These are phyloP conservation scores for Hypomontagnella monticulosa DNA, from an alignment of 495 filamentous ascomycete species.

Conservation along the genomic window DNA sequence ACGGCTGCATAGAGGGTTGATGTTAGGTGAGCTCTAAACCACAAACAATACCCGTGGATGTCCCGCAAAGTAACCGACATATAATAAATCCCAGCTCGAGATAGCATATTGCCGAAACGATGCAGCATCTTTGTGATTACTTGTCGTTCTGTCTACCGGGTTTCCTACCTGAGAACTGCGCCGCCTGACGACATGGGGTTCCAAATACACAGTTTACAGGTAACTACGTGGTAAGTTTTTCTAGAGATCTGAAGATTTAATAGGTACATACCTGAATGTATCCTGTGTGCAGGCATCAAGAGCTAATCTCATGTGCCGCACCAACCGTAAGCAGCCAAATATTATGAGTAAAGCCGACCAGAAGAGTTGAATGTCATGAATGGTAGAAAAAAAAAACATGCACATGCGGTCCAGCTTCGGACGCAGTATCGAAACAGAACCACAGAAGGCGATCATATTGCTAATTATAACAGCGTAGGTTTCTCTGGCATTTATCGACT, in stretches of 20 bases:
- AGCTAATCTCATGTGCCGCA: constrained; percentile 13
- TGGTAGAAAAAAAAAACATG: background rate
- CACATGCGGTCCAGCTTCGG: background rate
- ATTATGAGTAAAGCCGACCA: background rate
- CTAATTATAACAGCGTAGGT: constrained; percentile 14
- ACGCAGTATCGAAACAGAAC: constrained; percentile 3
- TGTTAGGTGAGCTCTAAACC: constrained; percentile 1
- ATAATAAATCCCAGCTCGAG: background rate
- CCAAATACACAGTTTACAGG: constrained; percentile 5
- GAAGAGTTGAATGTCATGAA: constrained; percentile 16
- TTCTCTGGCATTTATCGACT: background rate
- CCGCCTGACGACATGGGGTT: constrained; percentile 22
- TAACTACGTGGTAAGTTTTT: constrained; percentile 13
- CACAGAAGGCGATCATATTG: background rate
- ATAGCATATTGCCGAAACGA: constrained; percentile 21
- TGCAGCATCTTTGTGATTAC: constrained; percentile 22
- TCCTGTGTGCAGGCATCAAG: background rate
- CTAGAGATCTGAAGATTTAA: constrained; percentile 23
- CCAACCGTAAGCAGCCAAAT: constrained; percentile 2
- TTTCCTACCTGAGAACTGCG: constrained; percentile 39
- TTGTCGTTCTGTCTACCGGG: constrained; percentile 23
- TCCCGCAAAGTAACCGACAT: constrained; percentile 10
- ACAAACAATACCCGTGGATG: constrained; percentile 20
- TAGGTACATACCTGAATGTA: too few species aligned
- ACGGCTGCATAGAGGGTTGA: constrained; percentile 12